Conservation (phyloP, 1,139 yeast genomes). For the Geotrichum reessii region DNA sequence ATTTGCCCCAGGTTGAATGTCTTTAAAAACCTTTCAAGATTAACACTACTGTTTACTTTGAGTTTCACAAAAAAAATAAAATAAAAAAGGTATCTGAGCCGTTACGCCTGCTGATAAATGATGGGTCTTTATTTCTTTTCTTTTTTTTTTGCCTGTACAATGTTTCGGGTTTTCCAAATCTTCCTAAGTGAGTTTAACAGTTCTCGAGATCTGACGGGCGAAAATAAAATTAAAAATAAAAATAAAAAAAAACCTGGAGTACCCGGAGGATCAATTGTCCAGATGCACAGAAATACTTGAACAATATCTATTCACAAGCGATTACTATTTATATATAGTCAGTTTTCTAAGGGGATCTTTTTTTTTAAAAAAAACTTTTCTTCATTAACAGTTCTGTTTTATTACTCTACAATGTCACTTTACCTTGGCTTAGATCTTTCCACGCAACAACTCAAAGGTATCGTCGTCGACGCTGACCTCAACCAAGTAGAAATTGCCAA, state of each 20-base stretch:
- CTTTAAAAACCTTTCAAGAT: not conserved
- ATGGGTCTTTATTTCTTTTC: not conserved
- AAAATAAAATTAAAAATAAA: not conserved
- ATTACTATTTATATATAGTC: not conserved
- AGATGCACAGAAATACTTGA: not conserved
- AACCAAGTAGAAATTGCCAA: conserved; percentile 51
- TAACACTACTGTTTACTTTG: not conserved
- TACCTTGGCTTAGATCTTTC: conserved; percentile 76
- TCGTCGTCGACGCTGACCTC: conserved; percentile 54
- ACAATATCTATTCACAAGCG: not conserved
- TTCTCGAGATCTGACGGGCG: not conserved
- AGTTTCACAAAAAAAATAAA: not conserved
- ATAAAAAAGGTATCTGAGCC: not conserved
- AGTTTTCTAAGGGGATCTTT: not conserved
- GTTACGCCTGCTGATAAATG: no score
- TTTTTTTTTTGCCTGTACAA: not conserved
- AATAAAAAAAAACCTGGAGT: not conserved
- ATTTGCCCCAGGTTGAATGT: not conserved
- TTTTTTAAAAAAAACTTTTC: not conserved
- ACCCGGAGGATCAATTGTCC: not conserved
- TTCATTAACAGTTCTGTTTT: not conserved
- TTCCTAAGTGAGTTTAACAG: not conserved
- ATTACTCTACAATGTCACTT: conserved; percentile 23
- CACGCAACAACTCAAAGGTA: conserved; percentile 80
- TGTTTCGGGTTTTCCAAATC: not conserved